Base-by-base conservation (phyloP, 2,329 filamentous ascomycete genomes). In the Alternaria novae-zelandiae region DNA sequence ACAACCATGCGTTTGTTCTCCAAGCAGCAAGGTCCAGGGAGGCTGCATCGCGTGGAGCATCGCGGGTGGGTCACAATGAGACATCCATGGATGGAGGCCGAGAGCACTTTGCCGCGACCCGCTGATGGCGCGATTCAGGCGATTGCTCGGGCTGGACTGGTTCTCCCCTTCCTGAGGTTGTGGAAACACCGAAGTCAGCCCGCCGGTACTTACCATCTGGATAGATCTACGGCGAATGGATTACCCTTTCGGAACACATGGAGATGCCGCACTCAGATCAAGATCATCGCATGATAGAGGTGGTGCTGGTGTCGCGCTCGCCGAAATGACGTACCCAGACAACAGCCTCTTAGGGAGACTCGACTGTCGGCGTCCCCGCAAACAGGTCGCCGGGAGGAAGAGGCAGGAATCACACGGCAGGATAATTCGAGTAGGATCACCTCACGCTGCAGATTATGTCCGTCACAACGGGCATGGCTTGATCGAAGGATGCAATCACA, bases 71-170 rank as follows among this genome's bases (percentile, higher is more conserved):
- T 47, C 54, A 44, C 23, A 28, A 25, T 53, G 56, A 51, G 64
- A 56, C 36, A 58, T 30, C 13, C 25, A 30, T 51, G 56, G 56
- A 25, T 44, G 53, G 50, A 28, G 58, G 46, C 55, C 54, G 59
- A 61, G 57, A 57, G 61, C 53, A 36, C 46, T 51, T 57, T 62
- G 61, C 59, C 57, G 64, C 65, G 49, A 53, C 58, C 64, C 64
- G 61, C 59, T 47, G 49, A 57, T 61, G 53, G 45, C 32, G 54
- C 58, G 53, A 61, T 57, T 57, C 61, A 66, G 58, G 36, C 54
- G 44, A 46, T 56, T 59, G 45, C 26, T 30, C 20, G 46, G 55
- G 57, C 55, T 54, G 56, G 60, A 59, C 60, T 54, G 47, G 20
- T 23, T 12, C 21, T 47, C 23, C 20, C 26, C 25, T 20, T 25